Evolutionary conservation across 495 filamentous ascomycete genomes (phyloP).

Genomic region (Lophiotrema nucula): DNA sequence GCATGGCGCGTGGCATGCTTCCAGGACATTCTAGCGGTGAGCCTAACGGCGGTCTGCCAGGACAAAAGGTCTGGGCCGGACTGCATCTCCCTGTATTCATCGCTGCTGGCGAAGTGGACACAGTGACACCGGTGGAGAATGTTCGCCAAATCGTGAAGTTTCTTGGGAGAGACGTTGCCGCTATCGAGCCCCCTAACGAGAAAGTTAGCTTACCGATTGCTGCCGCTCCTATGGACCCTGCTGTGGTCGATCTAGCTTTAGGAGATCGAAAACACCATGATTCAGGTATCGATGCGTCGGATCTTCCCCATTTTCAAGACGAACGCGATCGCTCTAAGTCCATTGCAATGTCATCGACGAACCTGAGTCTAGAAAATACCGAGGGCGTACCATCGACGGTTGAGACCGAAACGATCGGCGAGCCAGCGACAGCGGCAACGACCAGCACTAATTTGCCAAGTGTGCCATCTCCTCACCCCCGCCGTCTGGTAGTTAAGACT

Average conservation of each 20-base stretch:
- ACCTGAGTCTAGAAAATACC: not conserved
- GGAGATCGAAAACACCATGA: slow-evolving; percentile 25
- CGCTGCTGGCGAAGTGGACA: slow-evolving; percentile 74
- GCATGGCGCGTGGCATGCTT: slow-evolving; percentile 74
- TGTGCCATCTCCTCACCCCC: slow-evolving; percentile 9
- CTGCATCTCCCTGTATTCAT: slow-evolving; percentile 73
- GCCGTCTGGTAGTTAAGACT: slow-evolving; percentile 22
- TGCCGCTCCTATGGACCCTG: slow-evolving; percentile 46
- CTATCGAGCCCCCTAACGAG: slow-evolving; percentile 36
- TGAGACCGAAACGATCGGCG: slow-evolving; percentile 1
- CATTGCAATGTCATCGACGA: not conserved
- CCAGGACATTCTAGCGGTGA: slow-evolving; percentile 53
- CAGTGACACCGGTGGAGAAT: slow-evolving; percentile 67
- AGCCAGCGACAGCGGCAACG: not conserved
- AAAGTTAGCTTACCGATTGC: slow-evolving; percentile 44
- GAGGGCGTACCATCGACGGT: slow-evolving; percentile 1
- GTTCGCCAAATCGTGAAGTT: slow-evolving; percentile 66
- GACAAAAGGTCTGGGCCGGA: slow-evolving; percentile 68
- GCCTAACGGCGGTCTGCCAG: slow-evolving; percentile 64
- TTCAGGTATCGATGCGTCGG: slow-evolving; percentile 27
- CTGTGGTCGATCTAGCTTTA: slow-evolving; percentile 16
- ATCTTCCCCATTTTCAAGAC: slow-evolving; percentile 38
- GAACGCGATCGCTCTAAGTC: slow-evolving; percentile 17
- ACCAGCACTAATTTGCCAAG: not conserved
- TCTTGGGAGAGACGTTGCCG: slow-evolving; percentile 47